Evolutionary conservation across 305 asterid species (phyloP), one percentile per base, ranked within the genome.

Genomic region (Fraxinus xanthoxyloides): DNA sequence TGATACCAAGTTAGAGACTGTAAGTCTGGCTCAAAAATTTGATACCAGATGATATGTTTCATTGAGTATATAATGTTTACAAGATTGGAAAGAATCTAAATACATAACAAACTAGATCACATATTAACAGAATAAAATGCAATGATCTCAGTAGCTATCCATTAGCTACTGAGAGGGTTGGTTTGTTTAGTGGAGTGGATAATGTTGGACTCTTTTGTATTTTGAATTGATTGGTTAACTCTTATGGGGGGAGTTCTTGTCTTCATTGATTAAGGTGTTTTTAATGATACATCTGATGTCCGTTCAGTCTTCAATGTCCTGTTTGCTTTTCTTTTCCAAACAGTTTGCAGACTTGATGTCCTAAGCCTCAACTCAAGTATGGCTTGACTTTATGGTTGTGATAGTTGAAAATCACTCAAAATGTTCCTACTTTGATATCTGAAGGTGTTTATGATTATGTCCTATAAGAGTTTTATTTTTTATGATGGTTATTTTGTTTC

Each of bases 391-490:
- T 35, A 19, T 23, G 46, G 61, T 72, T 77, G 63, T 54, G 51
- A n/a, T 77, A 23, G 72, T 26, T 74, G 72, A 67, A 24, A 67
- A 26, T 67, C 28, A 67, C 36, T 67, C 35, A 1, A 1, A 24
- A 26, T 67, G 2, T 67, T 67, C 74, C 15, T 67, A 10, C 74
- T 59, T 38, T 40, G 5, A 72, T 75, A 7, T 1, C 56, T 59
- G 77, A 54, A 34, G 77, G 15, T 34, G 79, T 73, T 75, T 46
- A 82, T 83, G 30, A 70, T 83, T 70, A 28, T 32, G 6, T 7
- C 30, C 30, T 3, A 31, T 65, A n/a, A 17, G 19, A 35, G 77
- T 73, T 48, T 78, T 81, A 30, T 34, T 76, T 34, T 65, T 23
- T 26, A 51, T 77, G 26, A 43, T 78, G 13, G 19, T 51, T 15